phyloP scores from a whole-genome alignment of 2,329 filamentous ascomycete species.

The Aspergillus fumigatus region DNA sequence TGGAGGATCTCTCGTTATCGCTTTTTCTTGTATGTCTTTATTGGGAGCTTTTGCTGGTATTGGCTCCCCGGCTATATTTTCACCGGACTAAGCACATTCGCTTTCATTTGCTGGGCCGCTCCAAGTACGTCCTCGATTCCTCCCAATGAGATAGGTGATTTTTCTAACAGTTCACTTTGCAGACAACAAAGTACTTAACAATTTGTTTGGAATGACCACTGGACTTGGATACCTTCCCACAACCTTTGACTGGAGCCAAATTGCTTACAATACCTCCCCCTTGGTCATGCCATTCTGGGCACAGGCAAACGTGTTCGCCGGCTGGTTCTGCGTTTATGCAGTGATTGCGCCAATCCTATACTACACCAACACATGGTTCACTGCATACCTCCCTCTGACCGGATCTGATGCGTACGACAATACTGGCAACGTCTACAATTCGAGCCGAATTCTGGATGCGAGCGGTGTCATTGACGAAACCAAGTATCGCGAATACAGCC shows the following conservation, averaged over 20 bases:
- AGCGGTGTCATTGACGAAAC: constrained; percentile 51
- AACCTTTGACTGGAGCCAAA: constrained; percentile 50
- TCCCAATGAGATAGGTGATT: constrained; percentile 11
- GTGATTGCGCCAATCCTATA: constrained; percentile 31
- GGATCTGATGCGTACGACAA: constrained; percentile 27
- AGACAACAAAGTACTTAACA: constrained; percentile 34
- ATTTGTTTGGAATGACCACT: constrained; percentile 33
- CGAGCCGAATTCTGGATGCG: constrained; percentile 51
- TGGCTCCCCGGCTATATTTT: constrained; percentile 30
- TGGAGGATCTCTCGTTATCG: constrained; percentile 26
- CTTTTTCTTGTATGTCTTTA: constrained; percentile 18
- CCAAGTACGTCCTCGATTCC: constrained; percentile 27
- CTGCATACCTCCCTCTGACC: constrained; percentile 25
- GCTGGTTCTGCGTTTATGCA: constrained; percentile 34
- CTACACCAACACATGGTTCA: constrained; percentile 28
- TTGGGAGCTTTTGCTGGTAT: constrained; percentile 20
- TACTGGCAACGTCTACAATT: constrained; percentile 54
- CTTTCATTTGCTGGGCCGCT: constrained; percentile 42
- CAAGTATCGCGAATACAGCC: constrained; percentile 58
- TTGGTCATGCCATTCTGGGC: constrained; percentile 34
- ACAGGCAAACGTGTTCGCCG: constrained; percentile 35
- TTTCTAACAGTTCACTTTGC: constrained; percentile 34
- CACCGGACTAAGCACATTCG: constrained; percentile 26
- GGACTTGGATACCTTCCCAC: constrained; percentile 48
- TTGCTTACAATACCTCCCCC: constrained; percentile 21